Evolutionary conservation across 176 grass and related monocot species (phyloP), one percentile per base, ranked within the genome.

Genomic region (Eleusine indica): DNA sequence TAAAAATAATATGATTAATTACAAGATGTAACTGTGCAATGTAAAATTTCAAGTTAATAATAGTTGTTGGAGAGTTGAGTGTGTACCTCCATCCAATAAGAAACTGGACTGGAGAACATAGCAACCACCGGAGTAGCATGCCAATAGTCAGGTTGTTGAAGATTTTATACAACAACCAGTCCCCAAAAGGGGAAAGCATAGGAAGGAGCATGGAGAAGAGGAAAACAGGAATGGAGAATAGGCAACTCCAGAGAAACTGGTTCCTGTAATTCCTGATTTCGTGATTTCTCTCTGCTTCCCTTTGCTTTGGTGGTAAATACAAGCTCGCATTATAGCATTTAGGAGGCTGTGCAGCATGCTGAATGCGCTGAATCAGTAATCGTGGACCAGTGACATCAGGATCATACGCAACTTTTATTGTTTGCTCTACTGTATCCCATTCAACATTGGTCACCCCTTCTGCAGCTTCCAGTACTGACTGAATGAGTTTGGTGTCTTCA

Each of bases 101-200:
- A 86, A 99, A 99, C 89, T 99, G 96, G 75, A 99, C 93, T 83
- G 96, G 96, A 74, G 96, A 87, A 72, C 96, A 99, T 21, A 99
- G 81, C 49, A 90, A 74, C 88, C 93, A 99, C 84, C 91, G 83
- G n/a, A 99, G 79, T 56, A 99, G 67, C 89, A 96, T 96, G 73
- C 96, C 96, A 37, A 94, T 60, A 0, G 87, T 99, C 80, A 99
- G 66, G 88, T 99, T 96, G 66, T 96, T 95, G 73, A 72, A 89
- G 19, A 99, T 76, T 81, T 86, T 94, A 57, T 85, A 85, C 18
- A 15, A 17, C 77, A 99, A 79, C 96, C 96, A 99, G 61, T 92
- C 86, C 30, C 89, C 91, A 81, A 61, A 84, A 68, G 93, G 76
- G 75, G 91, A 86, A 68, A 93, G 18, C 93, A 99, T 99, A 54